phyloP scores from a whole-genome alignment of 352 stramenopile species.

The Phytophthora lateralis region DNA sequence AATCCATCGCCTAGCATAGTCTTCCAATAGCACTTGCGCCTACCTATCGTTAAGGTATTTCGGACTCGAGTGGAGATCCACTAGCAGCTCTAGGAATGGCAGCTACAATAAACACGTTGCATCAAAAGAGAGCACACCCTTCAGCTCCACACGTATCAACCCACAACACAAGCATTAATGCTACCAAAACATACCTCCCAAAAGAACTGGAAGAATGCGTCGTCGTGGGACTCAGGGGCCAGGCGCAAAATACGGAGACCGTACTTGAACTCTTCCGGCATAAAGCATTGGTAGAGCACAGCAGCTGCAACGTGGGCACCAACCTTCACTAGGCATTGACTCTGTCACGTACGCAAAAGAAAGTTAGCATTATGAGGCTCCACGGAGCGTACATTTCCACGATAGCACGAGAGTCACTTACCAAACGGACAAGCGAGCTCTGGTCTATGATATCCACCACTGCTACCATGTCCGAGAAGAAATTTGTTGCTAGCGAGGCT shows the following conservation, averaged over 20 bases:
- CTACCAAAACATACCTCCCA: conserved; percentile 61
- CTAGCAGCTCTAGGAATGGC: conserved; percentile 80
- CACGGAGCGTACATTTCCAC: background rate
- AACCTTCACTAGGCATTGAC: conserved; percentile 83
- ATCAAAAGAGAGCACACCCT: conserved; percentile 1
- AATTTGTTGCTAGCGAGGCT: conserved; percentile 82
- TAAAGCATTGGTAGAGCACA: conserved; percentile 86
- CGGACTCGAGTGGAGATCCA: conserved; percentile 74
- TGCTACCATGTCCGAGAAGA: conserved; percentile 72
- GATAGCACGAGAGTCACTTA: conserved; percentile 31
- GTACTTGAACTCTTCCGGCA: conserved; percentile 80
- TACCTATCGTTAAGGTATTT: conserved; percentile 78
- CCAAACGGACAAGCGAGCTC: conserved; percentile 81
- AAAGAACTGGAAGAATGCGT: conserved; percentile 87
- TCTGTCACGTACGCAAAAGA: conserved; percentile 38
- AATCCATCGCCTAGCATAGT: background rate
- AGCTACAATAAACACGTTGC: conserved; percentile 38
- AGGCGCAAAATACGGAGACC: conserved; percentile 79
- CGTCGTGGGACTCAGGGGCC: conserved; percentile 71
- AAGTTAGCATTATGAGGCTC: conserved; percentile 14
- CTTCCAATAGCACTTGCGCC: conserved; percentile 2
- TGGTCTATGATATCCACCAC: conserved; percentile 86
- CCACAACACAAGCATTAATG: background rate
- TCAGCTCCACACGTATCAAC: background rate
- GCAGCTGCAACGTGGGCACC: conserved; percentile 81